Base-by-base conservation (phyloP, 2,329 filamentous ascomycete genomes). In the Fusarium sambucinum region DNA sequence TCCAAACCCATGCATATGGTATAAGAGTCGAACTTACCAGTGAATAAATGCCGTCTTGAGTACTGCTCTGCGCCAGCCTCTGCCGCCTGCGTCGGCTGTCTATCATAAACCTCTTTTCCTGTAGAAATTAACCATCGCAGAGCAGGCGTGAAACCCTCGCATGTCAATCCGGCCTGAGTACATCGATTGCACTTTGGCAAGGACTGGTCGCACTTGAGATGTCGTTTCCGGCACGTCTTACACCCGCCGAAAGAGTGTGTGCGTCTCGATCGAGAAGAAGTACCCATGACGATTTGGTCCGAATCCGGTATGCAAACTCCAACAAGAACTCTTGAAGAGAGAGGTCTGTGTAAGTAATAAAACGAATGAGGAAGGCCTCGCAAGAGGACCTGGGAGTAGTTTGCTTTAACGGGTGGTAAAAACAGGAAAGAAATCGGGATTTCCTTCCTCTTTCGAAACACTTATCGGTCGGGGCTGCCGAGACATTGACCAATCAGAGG, bases 181-280 rank as follows among this genome's bases (percentile, higher is more conserved):
- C 67, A 72, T 16, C 69, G 55, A 46, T 63, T 66, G n/a, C 69
- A 72, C 23, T 55, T 44, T 2, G 69, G 69, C 2, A 59, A 23
- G 2, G 53, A 60, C 45, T 72, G 70, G 2, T 72, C 69, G 38
- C 70, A 72, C 11, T 72, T 72, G 23, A 72, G 64, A 51, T 72
- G 70, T 14, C 70, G 64, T 52, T 70, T 72, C 7, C 69, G 66
- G 32, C 69, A 72, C 3, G 69, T 72, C 35, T 70, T 72, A 30
- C 69, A 72, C 2, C 69, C 69, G 2, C 70, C 70, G 5, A 72
- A 70, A 53, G 67, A 70, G 42, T 70, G 67, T 5, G 67, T 70
- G 14, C 67, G 66, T 51, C 51, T 67, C 3, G 67, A 67, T 55
- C 44, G 53, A n/a, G 61, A 33, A 45, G 27, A n/a, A 38, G 33